Percentiles rank a stretch among this genome's conserved stretches.
Conservation (phyloP, 768 basidiomycete genomes). For the Calocera viscosa region DNA sequence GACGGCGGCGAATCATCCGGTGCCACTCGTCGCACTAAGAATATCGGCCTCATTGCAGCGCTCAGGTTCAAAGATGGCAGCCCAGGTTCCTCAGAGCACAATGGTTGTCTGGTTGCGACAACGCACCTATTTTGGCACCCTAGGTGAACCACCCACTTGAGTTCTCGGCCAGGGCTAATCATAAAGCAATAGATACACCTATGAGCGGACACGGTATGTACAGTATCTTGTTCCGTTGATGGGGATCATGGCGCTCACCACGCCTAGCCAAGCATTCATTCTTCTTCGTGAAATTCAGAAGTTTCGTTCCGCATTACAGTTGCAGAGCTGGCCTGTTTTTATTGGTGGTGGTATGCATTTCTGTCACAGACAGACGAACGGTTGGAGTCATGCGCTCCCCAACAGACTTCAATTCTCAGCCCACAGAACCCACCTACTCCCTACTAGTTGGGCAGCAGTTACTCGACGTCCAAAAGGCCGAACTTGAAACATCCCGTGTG, state of each 20-base stretch:
- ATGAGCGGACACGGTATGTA: slow-evolving; percentile 63
- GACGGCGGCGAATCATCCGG: slow-evolving; percentile 33
- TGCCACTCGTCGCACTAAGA: slow-evolving; percentile 57
- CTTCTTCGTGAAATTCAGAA: slow-evolving; percentile 49
- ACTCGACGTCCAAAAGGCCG: slow-evolving; percentile 40
- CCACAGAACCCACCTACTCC: slow-evolving; percentile 70
- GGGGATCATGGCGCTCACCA: background rate
- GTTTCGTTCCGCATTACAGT: slow-evolving; percentile 39
- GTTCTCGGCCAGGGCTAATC: background rate
- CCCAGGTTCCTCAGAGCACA: slow-evolving; percentile 16
- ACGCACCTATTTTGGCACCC: slow-evolving; percentile 97
- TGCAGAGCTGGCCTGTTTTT: slow-evolving; percentile 59
- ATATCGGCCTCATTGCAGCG: slow-evolving; percentile 66
- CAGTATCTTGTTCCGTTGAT: background rate
- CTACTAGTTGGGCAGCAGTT: slow-evolving; percentile 54
- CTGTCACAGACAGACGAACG: background rate
- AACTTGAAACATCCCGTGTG: slow-evolving; percentile 47
- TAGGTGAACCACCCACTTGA: slow-evolving; percentile 35
- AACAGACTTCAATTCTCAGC: slow-evolving; percentile 82
- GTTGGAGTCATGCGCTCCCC: slow-evolving; percentile 9
- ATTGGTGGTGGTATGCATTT: slow-evolving; percentile 60
- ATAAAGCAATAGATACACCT: slow-evolving; percentile 43
- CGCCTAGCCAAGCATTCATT: slow-evolving; percentile 59
- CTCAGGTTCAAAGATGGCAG: slow-evolving; percentile 35
- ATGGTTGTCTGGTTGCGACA: slow-evolving; percentile 67